These are phyloP conservation scores for Zygosaccharomyces sapae DNA, from an alignment of 1,139 yeast species.

Conservation along the genomic window DNA sequence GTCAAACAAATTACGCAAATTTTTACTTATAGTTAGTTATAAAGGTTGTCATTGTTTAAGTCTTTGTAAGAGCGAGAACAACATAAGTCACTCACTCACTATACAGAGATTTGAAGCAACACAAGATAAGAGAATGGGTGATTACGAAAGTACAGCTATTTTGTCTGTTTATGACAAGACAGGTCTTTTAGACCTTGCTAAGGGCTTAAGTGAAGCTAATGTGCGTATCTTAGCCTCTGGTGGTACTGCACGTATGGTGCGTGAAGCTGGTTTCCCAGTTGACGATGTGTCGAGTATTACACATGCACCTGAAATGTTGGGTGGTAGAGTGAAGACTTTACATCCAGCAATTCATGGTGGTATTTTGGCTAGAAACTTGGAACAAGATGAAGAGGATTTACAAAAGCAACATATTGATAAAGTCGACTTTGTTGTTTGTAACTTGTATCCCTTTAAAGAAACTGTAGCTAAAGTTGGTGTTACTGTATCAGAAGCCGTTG, in stretches of 20 bases:
- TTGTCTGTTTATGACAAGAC: constrained; percentile 96
- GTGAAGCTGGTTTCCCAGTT: constrained; percentile 97
- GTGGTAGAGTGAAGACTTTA: constrained; percentile 95
- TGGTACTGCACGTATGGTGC: constrained; percentile 89
- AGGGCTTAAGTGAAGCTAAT: constrained; percentile 82
- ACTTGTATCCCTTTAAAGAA: constrained; percentile 96
- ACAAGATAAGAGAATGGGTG: constrained; percentile 21
- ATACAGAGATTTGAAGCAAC: no score
- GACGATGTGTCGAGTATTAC: constrained; percentile 93
- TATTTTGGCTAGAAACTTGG: constrained; percentile 89
- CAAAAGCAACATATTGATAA: constrained; percentile 84
- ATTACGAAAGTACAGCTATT: constrained; percentile 76
- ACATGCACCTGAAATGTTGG: constrained; percentile 97
- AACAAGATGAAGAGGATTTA: constrained; percentile 83
- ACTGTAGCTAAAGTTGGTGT: constrained; percentile 94
- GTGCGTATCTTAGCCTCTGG: constrained; percentile 95
- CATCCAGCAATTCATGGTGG: constrained; percentile 99
- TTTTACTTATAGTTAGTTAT: not conserved
- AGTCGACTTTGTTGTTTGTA: constrained; percentile 95
- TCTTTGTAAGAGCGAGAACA: not conserved
- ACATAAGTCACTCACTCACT: not conserved
- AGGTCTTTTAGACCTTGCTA: constrained; percentile 90
- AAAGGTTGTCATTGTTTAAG: not conserved
- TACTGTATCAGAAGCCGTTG: constrained; percentile 95
- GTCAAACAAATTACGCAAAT: constrained; percentile 3